phyloP scores from a whole-genome alignment of 163 green algal genomes.

The Scenedesmus sp. region DNA sequence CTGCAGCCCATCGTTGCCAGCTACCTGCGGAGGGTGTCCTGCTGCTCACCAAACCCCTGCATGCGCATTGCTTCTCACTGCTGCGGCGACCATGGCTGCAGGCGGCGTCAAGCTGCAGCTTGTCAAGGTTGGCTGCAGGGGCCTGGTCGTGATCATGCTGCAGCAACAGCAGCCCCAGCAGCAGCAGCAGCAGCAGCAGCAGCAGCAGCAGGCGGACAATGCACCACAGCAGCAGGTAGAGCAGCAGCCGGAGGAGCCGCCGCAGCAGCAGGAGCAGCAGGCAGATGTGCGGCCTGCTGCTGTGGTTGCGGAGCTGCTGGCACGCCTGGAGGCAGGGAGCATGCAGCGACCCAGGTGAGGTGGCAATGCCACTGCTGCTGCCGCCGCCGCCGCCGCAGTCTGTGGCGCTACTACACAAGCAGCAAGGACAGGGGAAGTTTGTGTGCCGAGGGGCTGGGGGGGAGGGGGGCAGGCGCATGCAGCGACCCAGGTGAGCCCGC shows the following conservation, averaged over 20 bases:
- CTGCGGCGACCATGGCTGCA: not conserved
- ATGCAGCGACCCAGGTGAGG: conserved; percentile 29
- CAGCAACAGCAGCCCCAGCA: not conserved
- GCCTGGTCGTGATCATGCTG: conserved; percentile 26
- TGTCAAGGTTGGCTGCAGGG: conserved; percentile 38
- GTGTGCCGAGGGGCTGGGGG: no score
- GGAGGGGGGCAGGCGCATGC: no score
- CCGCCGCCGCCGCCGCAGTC: not conserved
- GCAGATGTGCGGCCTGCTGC: not conserved
- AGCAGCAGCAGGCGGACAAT: not conserved
- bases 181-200: not conserved
- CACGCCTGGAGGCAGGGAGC: not conserved
- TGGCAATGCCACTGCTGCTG: not conserved
- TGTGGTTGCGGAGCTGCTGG: conserved; percentile 37
- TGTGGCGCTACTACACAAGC: not conserved
- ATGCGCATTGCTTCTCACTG: not conserved
- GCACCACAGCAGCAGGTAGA: not conserved
- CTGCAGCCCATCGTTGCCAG: no score
- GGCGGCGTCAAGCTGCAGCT: conserved; percentile 36
- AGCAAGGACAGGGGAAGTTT: no score
- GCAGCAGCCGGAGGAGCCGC: not conserved
- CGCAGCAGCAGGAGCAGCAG: not conserved
- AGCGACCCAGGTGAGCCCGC: no score
- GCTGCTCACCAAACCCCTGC: not conserved
- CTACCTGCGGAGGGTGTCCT: no score